Evolutionary conservation across 2,329 filamentous ascomycete genomes (phyloP).

Genomic region (Epichloe coenophiala): DNA sequence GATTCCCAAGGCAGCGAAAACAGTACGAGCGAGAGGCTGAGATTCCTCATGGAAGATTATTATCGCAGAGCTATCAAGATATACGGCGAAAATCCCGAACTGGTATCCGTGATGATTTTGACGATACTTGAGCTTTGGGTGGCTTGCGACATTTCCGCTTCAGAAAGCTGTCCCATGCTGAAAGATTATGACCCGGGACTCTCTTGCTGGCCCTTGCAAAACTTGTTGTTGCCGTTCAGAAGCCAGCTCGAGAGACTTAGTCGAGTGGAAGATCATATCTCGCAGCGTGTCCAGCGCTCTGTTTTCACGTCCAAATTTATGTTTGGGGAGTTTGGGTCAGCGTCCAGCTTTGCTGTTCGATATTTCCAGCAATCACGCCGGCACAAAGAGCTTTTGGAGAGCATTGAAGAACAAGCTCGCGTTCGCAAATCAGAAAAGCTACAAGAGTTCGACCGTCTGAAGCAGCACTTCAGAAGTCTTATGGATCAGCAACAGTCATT

Average conservation of each 20-base stretch:
- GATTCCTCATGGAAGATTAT: slow-evolving; percentile 23
- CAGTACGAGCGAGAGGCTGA: slow-evolving; percentile 16
- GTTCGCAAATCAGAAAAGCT: slow-evolving; percentile 2
- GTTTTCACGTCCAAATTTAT: not conserved
- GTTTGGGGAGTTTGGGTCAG: slow-evolving; percentile 9
- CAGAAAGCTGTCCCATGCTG: slow-evolving; percentile 25
- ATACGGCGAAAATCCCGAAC: slow-evolving; percentile 31
- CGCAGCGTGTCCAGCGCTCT: not conserved
- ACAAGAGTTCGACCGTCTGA: slow-evolving; percentile 5
- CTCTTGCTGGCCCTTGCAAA: slow-evolving; percentile 22
- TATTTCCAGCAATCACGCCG: slow-evolving; percentile 9
- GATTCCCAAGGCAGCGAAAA: slow-evolving; percentile 10
- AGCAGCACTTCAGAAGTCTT: slow-evolving; percentile 4
- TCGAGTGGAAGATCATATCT: slow-evolving; percentile 30
- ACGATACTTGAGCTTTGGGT: slow-evolving; percentile 45
- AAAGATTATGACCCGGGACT: slow-evolving; percentile 33
- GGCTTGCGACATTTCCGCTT: slow-evolving; percentile 35
- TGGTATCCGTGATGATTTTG: slow-evolving; percentile 40
- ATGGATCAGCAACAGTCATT: slow-evolving; percentile 3
- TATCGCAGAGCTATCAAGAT: slow-evolving; percentile 9
- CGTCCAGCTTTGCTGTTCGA: slow-evolving; percentile 7
- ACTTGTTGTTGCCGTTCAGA: slow-evolving; percentile 29
- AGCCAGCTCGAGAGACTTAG: slow-evolving; percentile 31
- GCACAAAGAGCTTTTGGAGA: slow-evolving; percentile 21
- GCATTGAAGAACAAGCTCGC: slow-evolving; percentile 27